Conservation (phyloP, 495 filamentous ascomycete genomes). For the Aspergillus funiculosus region DNA sequence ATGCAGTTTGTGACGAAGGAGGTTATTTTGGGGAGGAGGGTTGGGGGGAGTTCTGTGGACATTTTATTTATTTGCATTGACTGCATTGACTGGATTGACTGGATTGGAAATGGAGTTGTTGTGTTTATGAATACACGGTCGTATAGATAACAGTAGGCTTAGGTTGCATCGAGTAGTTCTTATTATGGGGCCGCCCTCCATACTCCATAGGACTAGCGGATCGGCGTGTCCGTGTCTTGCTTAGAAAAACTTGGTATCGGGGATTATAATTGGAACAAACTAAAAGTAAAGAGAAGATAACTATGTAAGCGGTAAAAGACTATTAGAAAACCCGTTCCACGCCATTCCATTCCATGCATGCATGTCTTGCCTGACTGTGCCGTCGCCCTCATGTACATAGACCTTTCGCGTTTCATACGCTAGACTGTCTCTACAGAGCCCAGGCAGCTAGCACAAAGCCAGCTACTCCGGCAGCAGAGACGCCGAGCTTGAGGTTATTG, state of each 20-base stretch:
- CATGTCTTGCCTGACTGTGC: conserved; percentile 1
- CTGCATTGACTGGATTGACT: too few species aligned
- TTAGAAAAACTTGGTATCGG: too few species aligned
- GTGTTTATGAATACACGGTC: too few species aligned
- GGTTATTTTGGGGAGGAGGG: conserved; percentile 19
- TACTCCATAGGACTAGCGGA: too few species aligned
- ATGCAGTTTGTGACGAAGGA: conserved; percentile 65
- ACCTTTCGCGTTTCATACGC: background rate
- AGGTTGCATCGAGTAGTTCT: too few species aligned
- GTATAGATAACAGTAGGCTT: too few species aligned
- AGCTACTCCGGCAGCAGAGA: conserved; percentile 34
- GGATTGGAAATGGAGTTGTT: too few species aligned
- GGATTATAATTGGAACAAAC: conserved; percentile 7
- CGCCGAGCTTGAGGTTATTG: conserved; percentile 28
- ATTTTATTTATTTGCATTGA: conserved; percentile 2
- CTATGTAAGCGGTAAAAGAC: conserved; percentile 9
- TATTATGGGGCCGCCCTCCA: too few species aligned
- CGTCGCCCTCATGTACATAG: conserved; percentile 6
- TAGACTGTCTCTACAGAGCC: conserved; percentile 26
- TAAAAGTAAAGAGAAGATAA: conserved; percentile 4
- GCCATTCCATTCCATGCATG: conserved; percentile 11
- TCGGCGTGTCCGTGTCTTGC: too few species aligned
- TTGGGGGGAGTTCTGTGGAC: background rate
- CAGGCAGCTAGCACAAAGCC: conserved; percentile 35
- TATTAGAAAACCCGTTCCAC: conserved; percentile 14